These are phyloP conservation scores for Leccinum fibrillosum DNA, from an alignment of 768 basidiomycete species.

Conservation along the genomic window DNA sequence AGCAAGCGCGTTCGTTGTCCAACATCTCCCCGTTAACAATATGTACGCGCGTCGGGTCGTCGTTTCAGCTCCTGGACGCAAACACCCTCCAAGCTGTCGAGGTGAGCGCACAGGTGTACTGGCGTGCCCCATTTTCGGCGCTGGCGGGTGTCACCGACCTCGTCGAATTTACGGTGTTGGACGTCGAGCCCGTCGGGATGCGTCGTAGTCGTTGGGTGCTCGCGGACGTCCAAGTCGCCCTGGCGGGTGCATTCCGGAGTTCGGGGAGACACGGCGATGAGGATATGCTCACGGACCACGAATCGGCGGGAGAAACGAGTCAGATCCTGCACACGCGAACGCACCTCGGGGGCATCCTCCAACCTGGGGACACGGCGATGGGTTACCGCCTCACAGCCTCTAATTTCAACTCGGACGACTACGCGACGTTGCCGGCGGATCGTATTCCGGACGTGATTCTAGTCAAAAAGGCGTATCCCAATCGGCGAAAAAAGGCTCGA, in stretches of 20 bases:
- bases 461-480: conserved; percentile 94
- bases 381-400: conserved; percentile 86
- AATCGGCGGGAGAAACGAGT: conserved; percentile 53
- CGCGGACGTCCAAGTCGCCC: conserved; percentile 86
- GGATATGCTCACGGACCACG: conserved; percentile 58
- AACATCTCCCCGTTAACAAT: conserved; percentile 88
- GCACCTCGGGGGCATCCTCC: conserved; percentile 88
- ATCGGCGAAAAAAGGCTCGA: conserved; percentile 86
- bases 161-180: conserved; percentile 92
- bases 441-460: conserved; percentile 90
- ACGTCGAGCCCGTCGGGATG: conserved; percentile 80
- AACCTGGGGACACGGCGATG: conserved; percentile 91
- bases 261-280: conserved; percentile 40
- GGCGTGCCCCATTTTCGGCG: conserved; percentile 87
- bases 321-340: conserved; percentile 95
- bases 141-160: conserved; percentile 82
- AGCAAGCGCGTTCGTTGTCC: conserved; percentile 76
- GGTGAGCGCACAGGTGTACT: conserved; percentile 74
- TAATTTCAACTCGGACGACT: conserved; percentile 93
- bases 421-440: conserved; percentile 57
- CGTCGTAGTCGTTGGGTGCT: conserved; percentile 76
- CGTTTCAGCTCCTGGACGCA: conserved; percentile 88
- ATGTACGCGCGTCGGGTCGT: conserved; percentile 89
- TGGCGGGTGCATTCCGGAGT: conserved; percentile 76
- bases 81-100: conserved; percentile 82